phyloP scores from a whole-genome alignment of 805 yeast genomes.

The Hanseniaspora thailandica region DNA sequence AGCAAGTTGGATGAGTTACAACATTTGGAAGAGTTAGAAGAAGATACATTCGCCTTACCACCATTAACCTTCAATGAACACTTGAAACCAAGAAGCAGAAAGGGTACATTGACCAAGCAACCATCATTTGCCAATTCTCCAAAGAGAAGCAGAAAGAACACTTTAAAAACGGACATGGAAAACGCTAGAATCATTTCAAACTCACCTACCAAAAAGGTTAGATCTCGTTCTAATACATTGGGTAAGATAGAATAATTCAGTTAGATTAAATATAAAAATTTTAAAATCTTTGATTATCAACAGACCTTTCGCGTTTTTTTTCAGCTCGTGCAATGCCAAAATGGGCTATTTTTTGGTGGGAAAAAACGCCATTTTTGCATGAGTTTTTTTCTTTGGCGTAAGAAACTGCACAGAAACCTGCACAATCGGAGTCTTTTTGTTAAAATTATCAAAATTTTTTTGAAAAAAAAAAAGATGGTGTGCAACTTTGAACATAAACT shows the following conservation, averaged over 20 bases:
- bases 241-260: background rate
- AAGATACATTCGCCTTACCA: slow-evolving; percentile 9
- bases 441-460: too few species aligned
- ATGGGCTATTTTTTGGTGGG: too few species aligned
- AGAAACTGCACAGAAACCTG: too few species aligned
- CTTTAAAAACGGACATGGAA: background rate
- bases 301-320: too few species aligned
- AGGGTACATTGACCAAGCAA: slow-evolving; percentile 1
- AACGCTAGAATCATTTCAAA: background rate
- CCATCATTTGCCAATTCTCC: background rate
- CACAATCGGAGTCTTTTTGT: too few species aligned
- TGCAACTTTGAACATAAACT: too few species aligned
- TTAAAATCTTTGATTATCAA: too few species aligned
- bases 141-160: slow-evolving; percentile 1
- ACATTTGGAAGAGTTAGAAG: background rate
- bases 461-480: too few species aligned
- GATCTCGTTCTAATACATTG: background rate
- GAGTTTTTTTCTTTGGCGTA: too few species aligned
- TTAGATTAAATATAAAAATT: too few species aligned
- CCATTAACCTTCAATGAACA: background rate
- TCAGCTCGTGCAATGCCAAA: too few species aligned
- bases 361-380: too few species aligned
- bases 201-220: background rate
- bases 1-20: slow-evolving; percentile 4
- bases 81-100: slow-evolving; percentile 13